Evolutionary conservation across 1,139 yeast species (phyloP).

Genomic region (Sugiyamaella sp.): DNA sequence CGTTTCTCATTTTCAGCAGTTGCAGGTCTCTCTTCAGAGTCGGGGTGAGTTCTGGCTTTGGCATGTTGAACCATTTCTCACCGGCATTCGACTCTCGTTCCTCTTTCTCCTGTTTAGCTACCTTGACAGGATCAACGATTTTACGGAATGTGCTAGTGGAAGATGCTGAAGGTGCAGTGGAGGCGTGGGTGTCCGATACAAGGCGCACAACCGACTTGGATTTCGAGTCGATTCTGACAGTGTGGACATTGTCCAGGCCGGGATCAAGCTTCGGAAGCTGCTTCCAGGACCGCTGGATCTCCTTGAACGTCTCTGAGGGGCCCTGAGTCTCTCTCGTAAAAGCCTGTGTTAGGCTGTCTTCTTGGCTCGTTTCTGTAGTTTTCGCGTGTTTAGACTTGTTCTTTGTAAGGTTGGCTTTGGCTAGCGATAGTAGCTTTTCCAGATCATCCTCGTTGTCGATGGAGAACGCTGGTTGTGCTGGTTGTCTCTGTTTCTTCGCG

Average conservation of each 20-base stretch:
- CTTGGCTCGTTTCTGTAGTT: background rate
- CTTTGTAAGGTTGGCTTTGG: constrained; percentile 11
- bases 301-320: constrained; percentile 22
- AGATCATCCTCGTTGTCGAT: constrained; percentile 14
- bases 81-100: constrained; percentile 50
- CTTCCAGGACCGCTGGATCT: constrained; percentile 28
- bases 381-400: background rate
- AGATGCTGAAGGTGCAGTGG: background rate
- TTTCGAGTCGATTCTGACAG: constrained; percentile 7
- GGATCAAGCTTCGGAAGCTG: constrained; percentile 36
- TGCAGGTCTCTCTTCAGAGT: constrained; percentile 74
- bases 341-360: constrained; percentile 2
- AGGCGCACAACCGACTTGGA: constrained; percentile 24
- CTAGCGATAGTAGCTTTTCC: constrained; percentile 11
- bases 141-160: constrained; percentile 33
- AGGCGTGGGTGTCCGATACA: constrained; percentile 7
- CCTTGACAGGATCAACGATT: constrained; percentile 56
- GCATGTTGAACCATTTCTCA: constrained; percentile 80
- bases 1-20: constrained; percentile 82
- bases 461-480: background rate
- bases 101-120: constrained; percentile 32
- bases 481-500: background rate
- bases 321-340: constrained; percentile 13
- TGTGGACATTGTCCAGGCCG: constrained; percentile 14
- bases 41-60: constrained; percentile 76